phyloP scores from a whole-genome alignment of 2,329 filamentous ascomycete species.

The Dactylellina leptospora region DNA sequence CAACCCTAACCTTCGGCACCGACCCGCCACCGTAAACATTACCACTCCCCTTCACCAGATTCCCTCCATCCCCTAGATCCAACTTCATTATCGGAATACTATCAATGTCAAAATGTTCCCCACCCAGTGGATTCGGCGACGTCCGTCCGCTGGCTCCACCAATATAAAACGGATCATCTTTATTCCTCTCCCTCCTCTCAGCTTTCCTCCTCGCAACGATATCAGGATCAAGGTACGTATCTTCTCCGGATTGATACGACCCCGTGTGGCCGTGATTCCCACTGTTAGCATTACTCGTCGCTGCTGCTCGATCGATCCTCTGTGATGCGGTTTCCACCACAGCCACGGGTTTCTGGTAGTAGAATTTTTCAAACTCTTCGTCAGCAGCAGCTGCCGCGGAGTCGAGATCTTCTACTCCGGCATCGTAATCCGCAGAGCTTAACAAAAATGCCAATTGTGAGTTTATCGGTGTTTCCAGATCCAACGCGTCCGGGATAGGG shows the following conservation, averaged over 20 bases:
- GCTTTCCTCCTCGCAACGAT: slow-evolving; percentile 77
- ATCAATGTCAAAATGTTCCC: slow-evolving; percentile 80
- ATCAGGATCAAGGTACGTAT: slow-evolving; percentile 75
- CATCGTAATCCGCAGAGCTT: slow-evolving; percentile 62
- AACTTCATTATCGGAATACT: slow-evolving; percentile 95
- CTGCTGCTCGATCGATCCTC: slow-evolving; percentile 55
- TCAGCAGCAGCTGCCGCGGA: slow-evolving; percentile 62
- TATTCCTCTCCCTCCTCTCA: slow-evolving; percentile 81
- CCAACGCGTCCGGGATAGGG: slow-evolving; percentile 76
- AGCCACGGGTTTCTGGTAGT: slow-evolving; percentile 64
- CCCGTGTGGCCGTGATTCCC: slow-evolving; percentile 53
- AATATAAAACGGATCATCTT: slow-evolving; percentile 97
- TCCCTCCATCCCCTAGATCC: slow-evolving; percentile 70
- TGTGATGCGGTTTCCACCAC: slow-evolving; percentile 50
- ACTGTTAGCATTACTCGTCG: slow-evolving; percentile 36
- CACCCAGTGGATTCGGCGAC: slow-evolving; percentile 62
- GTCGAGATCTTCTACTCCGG: slow-evolving; percentile 63
- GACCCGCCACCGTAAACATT: slow-evolving; percentile 57
- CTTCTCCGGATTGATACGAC: slow-evolving; percentile 71
- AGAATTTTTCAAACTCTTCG: slow-evolving; percentile 74
- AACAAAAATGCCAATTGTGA: slow-evolving; percentile 74
- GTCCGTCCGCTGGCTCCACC: slow-evolving; percentile 56
- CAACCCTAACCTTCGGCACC: slow-evolving; percentile 69
- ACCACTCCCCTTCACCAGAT: slow-evolving; percentile 53
- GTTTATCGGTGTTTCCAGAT: slow-evolving; percentile 85